Percentiles rank a stretch among this genome's conserved stretches.
These are phyloP conservation scores for Warburgia ugandensis DNA, from an alignment of 164 flowering plant genomes.

Conservation along the genomic window DNA sequence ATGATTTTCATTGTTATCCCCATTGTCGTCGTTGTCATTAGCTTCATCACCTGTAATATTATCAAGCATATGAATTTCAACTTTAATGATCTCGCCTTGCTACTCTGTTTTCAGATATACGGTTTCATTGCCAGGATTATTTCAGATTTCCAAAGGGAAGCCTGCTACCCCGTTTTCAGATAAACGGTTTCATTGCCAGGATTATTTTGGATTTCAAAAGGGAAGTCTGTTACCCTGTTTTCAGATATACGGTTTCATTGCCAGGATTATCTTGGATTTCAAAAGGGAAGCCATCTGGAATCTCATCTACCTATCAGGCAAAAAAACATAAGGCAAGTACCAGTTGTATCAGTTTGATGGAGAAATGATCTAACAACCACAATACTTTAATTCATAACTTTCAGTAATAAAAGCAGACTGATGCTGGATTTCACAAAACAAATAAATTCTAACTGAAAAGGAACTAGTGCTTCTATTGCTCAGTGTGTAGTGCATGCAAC, in stretches of 20 bases:
- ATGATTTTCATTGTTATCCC: slow-evolving; percentile 15
- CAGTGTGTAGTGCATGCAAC: not conserved
- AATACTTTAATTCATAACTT: no score
- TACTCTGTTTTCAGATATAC: slow-evolving; percentile 49
- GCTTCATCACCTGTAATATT: slow-evolving; percentile 42
- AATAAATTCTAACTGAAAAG: not conserved
- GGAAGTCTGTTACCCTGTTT: slow-evolving; percentile 48
- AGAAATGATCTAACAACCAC: no score
- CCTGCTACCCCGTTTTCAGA: slow-evolving; percentile 47
- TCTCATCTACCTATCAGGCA: slow-evolving; percentile 35
- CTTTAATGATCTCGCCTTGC: slow-evolving; percentile 48
- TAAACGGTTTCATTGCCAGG: slow-evolving; percentile 49
- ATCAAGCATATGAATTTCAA: slow-evolving; percentile 67
- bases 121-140: slow-evolving; percentile 45
- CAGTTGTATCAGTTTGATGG: no score
- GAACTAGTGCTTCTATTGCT: not conserved
- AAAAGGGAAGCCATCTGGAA: slow-evolving; percentile 57
- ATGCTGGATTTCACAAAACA: not conserved
- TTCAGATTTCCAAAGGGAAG: no score
- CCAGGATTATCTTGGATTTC: slow-evolving; percentile 54
- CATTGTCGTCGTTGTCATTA: slow-evolving; percentile 25
- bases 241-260: no score
- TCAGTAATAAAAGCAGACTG: no score
- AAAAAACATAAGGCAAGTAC: no score
- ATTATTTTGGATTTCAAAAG: no score